Base-by-base conservation (phyloP, 2,329 filamentous ascomycete genomes). In the Alternaria brassicicola region DNA sequence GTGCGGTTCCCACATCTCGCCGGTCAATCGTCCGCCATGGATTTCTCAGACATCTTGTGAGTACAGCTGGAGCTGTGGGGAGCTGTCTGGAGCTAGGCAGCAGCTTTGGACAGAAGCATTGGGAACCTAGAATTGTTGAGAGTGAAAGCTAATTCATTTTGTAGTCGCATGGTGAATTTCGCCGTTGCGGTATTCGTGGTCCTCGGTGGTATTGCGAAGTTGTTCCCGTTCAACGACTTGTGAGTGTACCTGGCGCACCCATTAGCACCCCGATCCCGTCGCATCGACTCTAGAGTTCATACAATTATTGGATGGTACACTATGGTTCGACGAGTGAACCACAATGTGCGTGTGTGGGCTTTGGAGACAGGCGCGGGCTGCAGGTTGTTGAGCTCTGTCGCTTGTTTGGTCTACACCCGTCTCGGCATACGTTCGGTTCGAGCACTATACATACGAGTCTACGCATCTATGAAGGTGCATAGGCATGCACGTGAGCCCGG, bases 101-200 rank as follows among this genome's bases (percentile, higher is more conserved):
- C 61, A 55, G 38, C 52, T 53, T 42, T 47, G 30, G 26, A 17
- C 17, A 26, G 36, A 39, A 39, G 55, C 45, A 63, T 64, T 63
- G 54, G 17, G 28, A 19, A 5, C 45, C 36, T 31, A 19, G 15
- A 33, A n/a, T 12, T 19, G 19, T 51, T 13, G 25, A 8, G 19
- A 6, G 15, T 23, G n/a, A 43, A 43, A 41, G 54, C 63, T 68
- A 61, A 71, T 53, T 21, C 36, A 55, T 31, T 72, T 64, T 33
- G 54, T 69, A 98, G 95, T 83, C 95, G 95, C 76, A 88, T 98
- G 76, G 91, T 96, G 78, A 99, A 99, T 85, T 84, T 99, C 79
- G 91, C 83, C 71, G 88, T 96, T 64, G 95, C 89, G 71, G 89
- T 89, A 68, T 85, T 97, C 67, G 96, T 97, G 88, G 83, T 96